Conservation (phyloP, 2,329 filamentous ascomycete species). For the Trichoderma polysporum region DNA sequence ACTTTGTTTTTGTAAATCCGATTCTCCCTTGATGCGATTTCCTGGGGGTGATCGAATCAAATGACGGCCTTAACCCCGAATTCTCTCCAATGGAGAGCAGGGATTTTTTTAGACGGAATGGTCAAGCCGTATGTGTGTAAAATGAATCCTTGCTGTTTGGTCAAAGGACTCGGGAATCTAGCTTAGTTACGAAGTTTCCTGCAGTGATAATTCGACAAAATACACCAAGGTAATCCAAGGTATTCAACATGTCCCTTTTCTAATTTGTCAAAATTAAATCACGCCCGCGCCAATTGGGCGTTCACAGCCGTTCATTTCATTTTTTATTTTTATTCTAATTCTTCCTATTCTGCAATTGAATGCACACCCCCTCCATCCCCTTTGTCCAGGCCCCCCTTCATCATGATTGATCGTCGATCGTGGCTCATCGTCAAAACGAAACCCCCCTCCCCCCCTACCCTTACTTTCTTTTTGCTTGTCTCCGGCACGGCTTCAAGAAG, state of each 20-base stretch:
- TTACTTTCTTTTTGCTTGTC: not conserved
- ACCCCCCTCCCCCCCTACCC: not conserved
- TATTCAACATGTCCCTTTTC: too few species aligned
- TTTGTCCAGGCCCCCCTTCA: slow-evolving; percentile 7
- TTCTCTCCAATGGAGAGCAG: not conserved
- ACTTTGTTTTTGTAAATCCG: not conserved
- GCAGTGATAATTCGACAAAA: too few species aligned
- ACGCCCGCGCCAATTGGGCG: not conserved
- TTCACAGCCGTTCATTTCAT: not conserved
- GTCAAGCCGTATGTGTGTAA: too few species aligned
- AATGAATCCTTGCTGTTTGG: too few species aligned
- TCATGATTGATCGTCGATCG: slow-evolving; percentile 18
- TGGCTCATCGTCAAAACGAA: slow-evolving; percentile 4
- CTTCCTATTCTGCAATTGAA: not conserved
- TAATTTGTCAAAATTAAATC: not conserved
- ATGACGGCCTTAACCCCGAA: not conserved
- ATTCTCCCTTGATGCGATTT: not conserved
- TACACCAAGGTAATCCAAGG: too few species aligned
- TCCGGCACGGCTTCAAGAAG: slow-evolving; percentile 19
- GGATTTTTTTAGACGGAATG: too few species aligned
- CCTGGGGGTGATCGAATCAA: not conserved
- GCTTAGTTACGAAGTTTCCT: too few species aligned
- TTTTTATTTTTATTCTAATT: too few species aligned
- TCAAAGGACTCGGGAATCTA: too few species aligned
- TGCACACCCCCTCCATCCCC: slow-evolving; percentile 3